These are phyloP conservation scores for Geopyxis carbonaria DNA, from an alignment of 495 filamentous ascomycete species.

Conservation along the genomic window DNA sequence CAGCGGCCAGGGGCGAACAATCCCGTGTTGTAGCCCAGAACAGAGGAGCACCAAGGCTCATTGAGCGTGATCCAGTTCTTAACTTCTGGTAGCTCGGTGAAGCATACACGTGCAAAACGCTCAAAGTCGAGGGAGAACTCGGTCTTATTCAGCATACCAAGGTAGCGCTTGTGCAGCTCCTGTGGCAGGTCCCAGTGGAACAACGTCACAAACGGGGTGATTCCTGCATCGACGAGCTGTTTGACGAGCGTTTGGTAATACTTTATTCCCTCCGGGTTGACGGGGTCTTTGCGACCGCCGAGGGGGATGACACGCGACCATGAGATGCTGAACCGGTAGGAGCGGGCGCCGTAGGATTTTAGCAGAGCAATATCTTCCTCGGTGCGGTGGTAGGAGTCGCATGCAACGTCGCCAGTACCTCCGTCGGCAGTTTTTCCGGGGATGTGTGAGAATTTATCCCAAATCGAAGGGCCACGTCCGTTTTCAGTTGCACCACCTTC, in stretches of 20 bases:
- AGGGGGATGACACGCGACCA: slow-evolving; percentile 28
- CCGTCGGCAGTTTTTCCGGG: slow-evolving; percentile 24
- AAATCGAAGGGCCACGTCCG: slow-evolving; percentile 31
- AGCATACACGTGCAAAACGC: slow-evolving; percentile 34
- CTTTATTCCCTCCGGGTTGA: slow-evolving; percentile 32
- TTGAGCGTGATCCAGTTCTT: slow-evolving; percentile 43
- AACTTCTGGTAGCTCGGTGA: slow-evolving; percentile 33
- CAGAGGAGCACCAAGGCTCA: slow-evolving; percentile 35
- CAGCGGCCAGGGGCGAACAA: slow-evolving; percentile 36
- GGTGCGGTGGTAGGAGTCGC: slow-evolving; percentile 25
- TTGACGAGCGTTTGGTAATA: slow-evolving; percentile 36
- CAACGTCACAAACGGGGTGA: slow-evolving; percentile 36
- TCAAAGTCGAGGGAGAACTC: slow-evolving; percentile 37
- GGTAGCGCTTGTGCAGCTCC: slow-evolving; percentile 35
- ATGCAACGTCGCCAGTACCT: slow-evolving; percentile 22
- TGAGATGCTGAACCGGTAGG: slow-evolving; percentile 27
- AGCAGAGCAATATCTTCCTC: slow-evolving; percentile 22
- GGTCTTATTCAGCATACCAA: slow-evolving; percentile 35
- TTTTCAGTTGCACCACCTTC: slow-evolving; percentile 33
- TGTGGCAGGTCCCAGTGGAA: slow-evolving; percentile 41
- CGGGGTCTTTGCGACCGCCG: slow-evolving; percentile 24
- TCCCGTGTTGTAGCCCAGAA: slow-evolving; percentile 37
- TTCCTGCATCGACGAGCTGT: slow-evolving; percentile 33
- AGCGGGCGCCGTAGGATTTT: slow-evolving; percentile 23
- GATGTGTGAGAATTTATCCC: slow-evolving; percentile 26